Evolutionary conservation across 441 rosid genomes (phyloP).

Genomic region (Flueggea neowawraea): DNA sequence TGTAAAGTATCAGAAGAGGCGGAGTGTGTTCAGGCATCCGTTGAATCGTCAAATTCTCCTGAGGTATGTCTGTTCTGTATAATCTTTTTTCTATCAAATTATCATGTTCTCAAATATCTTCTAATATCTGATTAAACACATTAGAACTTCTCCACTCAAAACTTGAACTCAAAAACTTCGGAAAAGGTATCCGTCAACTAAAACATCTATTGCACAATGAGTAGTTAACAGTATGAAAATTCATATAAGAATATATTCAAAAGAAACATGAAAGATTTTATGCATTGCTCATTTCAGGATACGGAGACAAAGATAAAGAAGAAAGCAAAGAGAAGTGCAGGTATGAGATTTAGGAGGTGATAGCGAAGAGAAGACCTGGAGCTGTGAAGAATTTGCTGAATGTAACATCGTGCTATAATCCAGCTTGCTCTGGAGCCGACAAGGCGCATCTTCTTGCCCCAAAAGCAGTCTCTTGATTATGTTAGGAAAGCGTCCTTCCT

Average conservation of each 20-base stretch:
- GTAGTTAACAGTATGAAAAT: too few species aligned
- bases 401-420: slow-evolving; percentile 51
- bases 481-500: not conserved
- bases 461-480: slow-evolving; percentile 19
- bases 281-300: slow-evolving; percentile 18
- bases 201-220: too few species aligned
- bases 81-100: not conserved
- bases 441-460: slow-evolving; percentile 26
- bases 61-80: slow-evolving; percentile 23
- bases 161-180: not conserved
- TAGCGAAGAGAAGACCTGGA: slow-evolving; percentile 25
- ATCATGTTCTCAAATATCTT: too few species aligned
- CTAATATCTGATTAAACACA: too few species aligned
- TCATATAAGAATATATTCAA: too few species aligned
- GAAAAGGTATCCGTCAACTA: not conserved
- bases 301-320: slow-evolving; percentile 23
- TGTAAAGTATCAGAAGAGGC: slow-evolving; percentile 3
- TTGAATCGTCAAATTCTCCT: slow-evolving; percentile 5
- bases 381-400: slow-evolving; percentile 38
- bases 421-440: slow-evolving; percentile 33
- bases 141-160: not conserved
- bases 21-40: slow-evolving; percentile 4
- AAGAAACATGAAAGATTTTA: not conserved
- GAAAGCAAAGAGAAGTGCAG: slow-evolving; percentile 29
- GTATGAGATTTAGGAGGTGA: slow-evolving; percentile 31